Percentiles rank a stretch among this genome's conserved stretches.
phyloP scores from a whole-genome alignment of 164 flowering plant species.

The Amborella trichopoda region DNA sequence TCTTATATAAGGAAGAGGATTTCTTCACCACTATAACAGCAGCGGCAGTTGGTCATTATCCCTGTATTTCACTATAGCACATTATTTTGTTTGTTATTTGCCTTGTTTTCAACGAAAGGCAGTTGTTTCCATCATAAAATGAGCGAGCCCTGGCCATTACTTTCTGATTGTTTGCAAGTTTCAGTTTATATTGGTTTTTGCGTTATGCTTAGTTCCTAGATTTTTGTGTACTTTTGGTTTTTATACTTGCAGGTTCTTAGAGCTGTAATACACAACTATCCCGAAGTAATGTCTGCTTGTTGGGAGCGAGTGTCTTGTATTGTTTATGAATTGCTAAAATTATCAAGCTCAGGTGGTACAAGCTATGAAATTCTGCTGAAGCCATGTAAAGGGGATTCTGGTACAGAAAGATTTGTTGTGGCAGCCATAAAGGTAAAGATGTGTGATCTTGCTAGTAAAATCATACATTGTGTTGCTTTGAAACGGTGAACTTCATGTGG shows the following conservation, averaged over 20 bases:
- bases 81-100: no score
- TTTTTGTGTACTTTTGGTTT: background rate
- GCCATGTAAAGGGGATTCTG: constrained; percentile 28
- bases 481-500: no score
- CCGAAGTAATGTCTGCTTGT: constrained; percentile 36
- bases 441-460: no score
- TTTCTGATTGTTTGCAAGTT: background rate
- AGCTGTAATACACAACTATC: constrained; percentile 80
- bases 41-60: no score
- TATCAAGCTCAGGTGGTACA: constrained; percentile 11
- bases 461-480: no score
- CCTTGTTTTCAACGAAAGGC: no score
- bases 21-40: no score
- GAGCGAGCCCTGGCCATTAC: no score
- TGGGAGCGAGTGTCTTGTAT: constrained; percentile 54
- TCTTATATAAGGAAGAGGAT: no score
- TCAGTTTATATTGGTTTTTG: background rate
- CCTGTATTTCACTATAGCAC: no score
- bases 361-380: constrained; percentile 17
- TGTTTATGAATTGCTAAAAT: constrained; percentile 26
- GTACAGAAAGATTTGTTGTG: constrained; percentile 23
- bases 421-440: constrained; percentile 54
- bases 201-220: background rate
- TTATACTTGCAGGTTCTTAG: constrained; percentile 50
- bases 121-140: no score